Evolutionary conservation across 2,329 filamentous ascomycete species (phyloP).

Genomic region (Calonectria pauciramosa): DNA sequence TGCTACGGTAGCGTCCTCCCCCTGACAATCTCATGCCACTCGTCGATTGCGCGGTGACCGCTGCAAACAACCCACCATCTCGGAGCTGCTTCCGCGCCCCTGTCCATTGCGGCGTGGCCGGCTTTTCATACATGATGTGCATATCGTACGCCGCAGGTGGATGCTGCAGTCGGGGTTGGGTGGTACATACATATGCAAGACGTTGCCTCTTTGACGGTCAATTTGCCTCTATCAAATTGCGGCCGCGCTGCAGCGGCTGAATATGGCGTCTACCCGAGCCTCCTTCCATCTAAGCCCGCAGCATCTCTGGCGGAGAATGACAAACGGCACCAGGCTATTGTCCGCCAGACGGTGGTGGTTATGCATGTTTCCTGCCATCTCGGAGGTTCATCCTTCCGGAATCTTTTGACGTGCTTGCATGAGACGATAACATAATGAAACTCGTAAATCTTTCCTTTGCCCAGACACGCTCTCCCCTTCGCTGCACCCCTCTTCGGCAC

Average conservation of each 20-base stretch:
- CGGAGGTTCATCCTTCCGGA: slow-evolving; percentile 5
- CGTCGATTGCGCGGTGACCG: neutral
- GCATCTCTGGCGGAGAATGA: neutral
- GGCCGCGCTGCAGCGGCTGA: slow-evolving; percentile 1
- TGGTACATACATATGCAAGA: neutral
- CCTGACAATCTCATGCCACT: slow-evolving; percentile 10
- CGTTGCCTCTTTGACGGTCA: slow-evolving; percentile 4
- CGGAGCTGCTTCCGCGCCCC: neutral
- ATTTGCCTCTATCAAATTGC: slow-evolving; percentile 19
- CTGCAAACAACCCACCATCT: slow-evolving; percentile 15
- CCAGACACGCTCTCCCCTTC: neutral
- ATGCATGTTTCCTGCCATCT: neutral
- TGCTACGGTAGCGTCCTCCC: slow-evolving; percentile 3
- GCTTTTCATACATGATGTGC: slow-evolving; percentile 6
- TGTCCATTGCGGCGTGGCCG: slow-evolving; percentile 11
- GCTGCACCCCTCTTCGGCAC: neutral
- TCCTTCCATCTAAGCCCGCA: neutral
- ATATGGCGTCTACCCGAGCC: slow-evolving; percentile 16
- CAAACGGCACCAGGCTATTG: neutral
- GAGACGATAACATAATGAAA: slow-evolving; percentile 31
- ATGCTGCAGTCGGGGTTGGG: neutral
- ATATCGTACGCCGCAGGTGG: slow-evolving; percentile 11
- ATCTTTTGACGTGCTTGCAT: slow-evolving; percentile 7
- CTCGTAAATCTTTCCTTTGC: neutral
- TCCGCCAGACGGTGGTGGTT: neutral